Evolutionary conservation across 2,329 filamentous ascomycete genomes (phyloP).

Genomic region (Nemania bipapillata): DNA sequence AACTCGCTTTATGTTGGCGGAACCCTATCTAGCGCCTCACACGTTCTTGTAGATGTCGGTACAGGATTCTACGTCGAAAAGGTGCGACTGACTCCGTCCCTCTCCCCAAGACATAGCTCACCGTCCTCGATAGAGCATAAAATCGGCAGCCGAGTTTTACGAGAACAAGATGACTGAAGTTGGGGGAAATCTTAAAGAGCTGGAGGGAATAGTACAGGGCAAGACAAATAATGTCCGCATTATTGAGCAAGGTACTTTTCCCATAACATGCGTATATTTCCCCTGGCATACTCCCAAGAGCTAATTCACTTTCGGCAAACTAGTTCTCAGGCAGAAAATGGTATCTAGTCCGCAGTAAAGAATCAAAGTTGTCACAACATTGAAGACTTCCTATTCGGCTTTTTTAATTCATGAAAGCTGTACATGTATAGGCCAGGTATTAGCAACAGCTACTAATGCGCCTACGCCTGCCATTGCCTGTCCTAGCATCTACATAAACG

Average conservation of each 20-base stretch:
- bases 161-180: conserved; percentile 66
- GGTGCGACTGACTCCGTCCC: conserved; percentile 56
- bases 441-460: conserved; percentile 2
- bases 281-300: conserved; percentile 26
- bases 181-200: conserved; percentile 64
- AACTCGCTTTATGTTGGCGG: conserved; percentile 95
- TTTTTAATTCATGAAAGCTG: conserved; percentile 5
- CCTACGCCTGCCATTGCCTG: neutral
- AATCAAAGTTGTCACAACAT: neutral
- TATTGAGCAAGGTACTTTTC: conserved; percentile 80
- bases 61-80: conserved; percentile 74
- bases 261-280: conserved; percentile 37
- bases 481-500: neutral
- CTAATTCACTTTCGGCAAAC: conserved; percentile 19
- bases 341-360: conserved; percentile 45
- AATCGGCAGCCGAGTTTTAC: conserved; percentile 67
- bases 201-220: conserved; percentile 67
- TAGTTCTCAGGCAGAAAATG: conserved; percentile 60
- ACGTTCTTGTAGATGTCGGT: conserved; percentile 63
- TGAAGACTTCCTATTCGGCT: neutral
- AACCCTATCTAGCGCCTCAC: conserved; percentile 75
- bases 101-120: conserved; percentile 22
- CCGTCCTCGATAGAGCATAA: conserved; percentile 57
- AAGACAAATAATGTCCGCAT: conserved; percentile 88
- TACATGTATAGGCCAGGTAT: neutral